These are phyloP conservation scores for Apophysomyces ossiformis DNA, from an alignment of 371 early-diverging fungal species.

Conservation along the genomic window DNA sequence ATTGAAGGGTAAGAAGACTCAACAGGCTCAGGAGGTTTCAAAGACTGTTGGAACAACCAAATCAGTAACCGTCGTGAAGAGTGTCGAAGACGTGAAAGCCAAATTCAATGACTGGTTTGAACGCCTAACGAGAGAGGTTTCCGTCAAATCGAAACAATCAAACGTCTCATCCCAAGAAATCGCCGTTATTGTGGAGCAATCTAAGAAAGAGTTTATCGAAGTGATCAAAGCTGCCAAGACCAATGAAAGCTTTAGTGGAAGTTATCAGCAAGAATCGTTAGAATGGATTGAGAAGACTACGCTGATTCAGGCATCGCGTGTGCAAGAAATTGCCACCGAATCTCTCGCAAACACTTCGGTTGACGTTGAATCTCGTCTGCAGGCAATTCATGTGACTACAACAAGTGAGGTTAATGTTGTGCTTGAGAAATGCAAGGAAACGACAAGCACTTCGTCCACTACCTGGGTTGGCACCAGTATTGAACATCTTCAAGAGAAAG, in stretches of 20 bases:
- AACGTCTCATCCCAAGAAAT: constrained; percentile 25
- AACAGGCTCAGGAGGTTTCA: neutral
- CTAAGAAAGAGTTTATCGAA: constrained; percentile 27
- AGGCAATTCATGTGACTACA: constrained; percentile 30
- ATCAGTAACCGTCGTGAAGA: constrained; percentile 7
- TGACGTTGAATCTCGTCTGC: constrained; percentile 26
- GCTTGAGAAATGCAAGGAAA: constrained; percentile 32
- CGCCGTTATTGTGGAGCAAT: constrained; percentile 22
- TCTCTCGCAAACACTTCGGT: constrained; percentile 13
- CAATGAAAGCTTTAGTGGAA: constrained; percentile 17
- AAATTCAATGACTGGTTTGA: constrained; percentile 33
- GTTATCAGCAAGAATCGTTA: constrained; percentile 27
- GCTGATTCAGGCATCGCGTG: constrained; percentile 28
- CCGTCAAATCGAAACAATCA: constrained; percentile 22
- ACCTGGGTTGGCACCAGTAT: constrained; percentile 24
- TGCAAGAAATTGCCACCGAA: constrained; percentile 28
- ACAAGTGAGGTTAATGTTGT: constrained; percentile 28
- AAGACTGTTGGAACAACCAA: neutral
- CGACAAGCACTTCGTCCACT: neutral
- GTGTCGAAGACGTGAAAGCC: constrained; percentile 28
- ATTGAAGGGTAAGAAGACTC: constrained; percentile 24
- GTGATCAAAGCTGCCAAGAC: constrained; percentile 30
- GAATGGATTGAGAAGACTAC: constrained; percentile 34
- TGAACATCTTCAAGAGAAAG: constrained; percentile 30
- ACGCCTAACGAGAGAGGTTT: constrained; percentile 25